A percentile compares a stretch with the other conserved stretches of the same genome.
Conservation (phyloP, 257 asterid species). For the Nicotiana otophora region DNA sequence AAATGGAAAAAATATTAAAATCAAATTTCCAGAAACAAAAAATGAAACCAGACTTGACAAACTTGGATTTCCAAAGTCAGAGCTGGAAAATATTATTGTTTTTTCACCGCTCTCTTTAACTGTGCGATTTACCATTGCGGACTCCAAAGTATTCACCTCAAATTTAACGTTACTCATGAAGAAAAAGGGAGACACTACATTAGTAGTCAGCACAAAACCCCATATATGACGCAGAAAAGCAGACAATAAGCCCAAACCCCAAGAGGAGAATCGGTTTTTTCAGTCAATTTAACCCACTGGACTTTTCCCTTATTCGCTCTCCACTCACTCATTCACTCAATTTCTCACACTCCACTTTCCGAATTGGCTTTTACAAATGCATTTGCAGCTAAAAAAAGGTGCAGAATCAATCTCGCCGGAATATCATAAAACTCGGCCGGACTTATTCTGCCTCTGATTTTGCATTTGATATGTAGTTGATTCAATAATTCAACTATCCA, state of each 20-base stretch:
- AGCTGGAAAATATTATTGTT: neutral
- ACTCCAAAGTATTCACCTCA: neutral
- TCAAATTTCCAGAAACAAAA: neutral
- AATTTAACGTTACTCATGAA: neutral
- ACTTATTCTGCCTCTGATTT: neutral
- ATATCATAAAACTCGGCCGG: neutral
- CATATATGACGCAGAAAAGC: slow-evolving; percentile 12
- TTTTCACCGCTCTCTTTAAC: neutral
- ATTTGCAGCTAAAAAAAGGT: neutral
- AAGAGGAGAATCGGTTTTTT: slow-evolving; percentile 2
- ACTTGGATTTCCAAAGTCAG: neutral
- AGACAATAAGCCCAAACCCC: slow-evolving; percentile 46
- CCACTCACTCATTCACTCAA: neutral
- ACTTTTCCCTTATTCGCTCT: slow-evolving; percentile 18
- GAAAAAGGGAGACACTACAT: neutral
- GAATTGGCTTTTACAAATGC: slow-evolving; percentile 10
- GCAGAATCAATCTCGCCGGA: neutral
- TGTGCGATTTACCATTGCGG: neutral
- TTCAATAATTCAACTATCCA: neutral
- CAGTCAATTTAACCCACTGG: slow-evolving; percentile 15
- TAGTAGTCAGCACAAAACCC: neutral
- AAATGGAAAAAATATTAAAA: neutral
- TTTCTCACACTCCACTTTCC: neutral
- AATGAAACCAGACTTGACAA: neutral
- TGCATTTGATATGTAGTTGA: neutral